Percentiles rank a stretch among this genome's conserved stretches.
phyloP scores from a whole-genome alignment of 2,329 filamentous ascomycete genomes.

The Beauveria sp. region DNA sequence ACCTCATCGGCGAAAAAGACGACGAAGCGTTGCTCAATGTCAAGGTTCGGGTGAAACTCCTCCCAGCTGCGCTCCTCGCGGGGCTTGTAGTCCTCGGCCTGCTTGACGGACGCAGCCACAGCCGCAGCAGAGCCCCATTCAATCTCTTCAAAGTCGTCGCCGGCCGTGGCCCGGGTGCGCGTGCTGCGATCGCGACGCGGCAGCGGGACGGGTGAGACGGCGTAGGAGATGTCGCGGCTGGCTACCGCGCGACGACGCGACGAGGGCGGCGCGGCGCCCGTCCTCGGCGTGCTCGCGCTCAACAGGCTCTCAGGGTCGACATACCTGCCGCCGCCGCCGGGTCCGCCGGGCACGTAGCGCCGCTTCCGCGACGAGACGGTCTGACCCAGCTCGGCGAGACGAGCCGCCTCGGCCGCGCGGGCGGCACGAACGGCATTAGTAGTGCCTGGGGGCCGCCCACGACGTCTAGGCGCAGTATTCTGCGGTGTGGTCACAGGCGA shows the following conservation, averaged over 20 bases:
- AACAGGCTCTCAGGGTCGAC: constrained; percentile 55
- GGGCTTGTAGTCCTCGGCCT: constrained; percentile 94
- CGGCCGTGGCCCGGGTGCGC: constrained; percentile 44
- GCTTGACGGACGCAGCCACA: constrained; percentile 77
- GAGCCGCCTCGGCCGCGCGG: constrained; percentile 29
- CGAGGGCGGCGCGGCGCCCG: constrained; percentile 27
- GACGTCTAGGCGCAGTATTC: constrained; percentile 33
- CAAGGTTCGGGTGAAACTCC: constrained; percentile 91
- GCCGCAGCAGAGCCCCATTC: constrained; percentile 79
- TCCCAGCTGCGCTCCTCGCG: constrained; percentile 95
- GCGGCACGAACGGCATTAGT: constrained; percentile 34
- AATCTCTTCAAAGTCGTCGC: constrained; percentile 50
- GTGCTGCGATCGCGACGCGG: constrained; percentile 51
- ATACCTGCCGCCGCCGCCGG: constrained; percentile 78
- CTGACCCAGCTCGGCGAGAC: constrained; percentile 36
- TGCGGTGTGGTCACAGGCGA: constrained; percentile 32
- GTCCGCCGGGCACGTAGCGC: constrained; percentile 78
- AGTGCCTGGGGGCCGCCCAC: constrained; percentile 38
- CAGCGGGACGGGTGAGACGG: constrained; percentile 32
- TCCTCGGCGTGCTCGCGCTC: constrained; percentile 46
- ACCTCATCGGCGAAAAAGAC: constrained; percentile 78
- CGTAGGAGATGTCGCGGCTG: constrained; percentile 36
- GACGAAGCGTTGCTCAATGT: constrained; percentile 74
- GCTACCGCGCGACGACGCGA: not conserved
- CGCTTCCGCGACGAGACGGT: constrained; percentile 58